Evolutionary conservation across 768 basidiomycete species (phyloP).

Genomic region (Pleurotus djamor): DNA sequence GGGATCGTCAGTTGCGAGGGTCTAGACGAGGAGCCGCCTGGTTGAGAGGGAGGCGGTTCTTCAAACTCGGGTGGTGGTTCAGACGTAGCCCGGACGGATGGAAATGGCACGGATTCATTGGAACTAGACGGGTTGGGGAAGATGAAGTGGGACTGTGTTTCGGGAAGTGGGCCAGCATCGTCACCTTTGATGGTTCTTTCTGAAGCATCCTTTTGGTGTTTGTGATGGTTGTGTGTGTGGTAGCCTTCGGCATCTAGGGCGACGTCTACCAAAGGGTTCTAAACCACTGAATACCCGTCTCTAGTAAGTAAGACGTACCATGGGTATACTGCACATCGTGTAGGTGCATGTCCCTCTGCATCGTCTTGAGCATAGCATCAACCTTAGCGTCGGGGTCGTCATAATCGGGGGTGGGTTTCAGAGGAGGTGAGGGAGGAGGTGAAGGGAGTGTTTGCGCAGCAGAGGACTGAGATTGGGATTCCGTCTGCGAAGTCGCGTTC

Average conservation of each 20-base stretch:
- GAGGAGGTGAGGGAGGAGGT: slow-evolving; percentile 12
- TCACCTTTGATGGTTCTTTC: slow-evolving; percentile 39
- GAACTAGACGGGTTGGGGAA: slow-evolving; percentile 9
- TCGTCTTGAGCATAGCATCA: slow-evolving; percentile 48
- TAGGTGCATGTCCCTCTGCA: slow-evolving; percentile 38
- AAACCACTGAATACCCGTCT: neutral
- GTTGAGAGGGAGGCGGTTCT: slow-evolving; percentile 11
- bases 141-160: slow-evolving; percentile 15
- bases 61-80: slow-evolving; percentile 57
- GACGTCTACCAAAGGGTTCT: slow-evolving; percentile 44
- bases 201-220: slow-evolving; percentile 35
- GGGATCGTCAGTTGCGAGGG: slow-evolving; percentile 7
- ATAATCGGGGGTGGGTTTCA: slow-evolving; percentile 21
- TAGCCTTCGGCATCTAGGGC: slow-evolving; percentile 86
- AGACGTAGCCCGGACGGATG: slow-evolving; percentile 48
- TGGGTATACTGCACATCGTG: slow-evolving; percentile 64
- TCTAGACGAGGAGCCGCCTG: slow-evolving; percentile 10
- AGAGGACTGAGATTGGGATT: neutral
- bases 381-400: slow-evolving; percentile 38
- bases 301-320: slow-evolving; percentile 29
- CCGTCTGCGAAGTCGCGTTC: slow-evolving; percentile 39
- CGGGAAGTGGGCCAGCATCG: slow-evolving; percentile 15
- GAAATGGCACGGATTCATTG: slow-evolving; percentile 24
- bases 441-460: slow-evolving; percentile 13
- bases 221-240: slow-evolving; percentile 54